Evolutionary conservation across 2,329 filamentous ascomycete species (phyloP).

Genomic region (Sphaerulina musiva): DNA sequence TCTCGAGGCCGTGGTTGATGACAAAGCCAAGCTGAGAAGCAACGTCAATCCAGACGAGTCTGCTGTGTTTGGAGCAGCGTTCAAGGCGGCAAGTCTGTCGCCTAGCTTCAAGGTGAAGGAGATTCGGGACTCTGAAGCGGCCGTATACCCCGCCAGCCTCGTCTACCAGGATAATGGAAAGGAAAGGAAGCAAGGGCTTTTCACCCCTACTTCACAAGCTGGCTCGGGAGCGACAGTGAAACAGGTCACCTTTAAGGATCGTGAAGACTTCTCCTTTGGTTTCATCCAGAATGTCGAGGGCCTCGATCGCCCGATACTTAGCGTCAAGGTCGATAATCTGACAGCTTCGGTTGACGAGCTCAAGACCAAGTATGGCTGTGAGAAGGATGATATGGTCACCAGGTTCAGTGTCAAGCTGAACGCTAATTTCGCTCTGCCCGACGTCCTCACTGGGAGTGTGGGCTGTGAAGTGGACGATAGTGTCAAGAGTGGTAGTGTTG

Average conservation of each 20-base stretch:
- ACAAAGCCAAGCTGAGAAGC: slow-evolving; percentile 71
- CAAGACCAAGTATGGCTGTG: slow-evolving; percentile 71
- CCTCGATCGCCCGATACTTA: slow-evolving; percentile 54
- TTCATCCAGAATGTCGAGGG: slow-evolving; percentile 67
- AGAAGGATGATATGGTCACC: slow-evolving; percentile 68
- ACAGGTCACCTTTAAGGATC: slow-evolving; percentile 75
- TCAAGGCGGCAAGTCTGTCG: slow-evolving; percentile 85
- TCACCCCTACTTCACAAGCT: slow-evolving; percentile 67
- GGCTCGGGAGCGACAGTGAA: slow-evolving; percentile 59
- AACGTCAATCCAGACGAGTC: slow-evolving; percentile 98
- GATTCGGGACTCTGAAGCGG: slow-evolving; percentile 73
- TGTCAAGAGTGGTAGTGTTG: slow-evolving; percentile 70
- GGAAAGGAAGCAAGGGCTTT: slow-evolving; percentile 72
- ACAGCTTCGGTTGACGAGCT: slow-evolving; percentile 74
- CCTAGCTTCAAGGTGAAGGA: slow-evolving; percentile 98
- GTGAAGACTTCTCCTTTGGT: slow-evolving; percentile 70
- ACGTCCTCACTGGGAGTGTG: slow-evolving; percentile 66
- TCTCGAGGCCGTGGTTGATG: slow-evolving; percentile 68
- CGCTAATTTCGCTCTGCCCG: slow-evolving; percentile 69
- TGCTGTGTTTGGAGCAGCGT: slow-evolving; percentile 90
- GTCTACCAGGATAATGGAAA: slow-evolving; percentile 63
- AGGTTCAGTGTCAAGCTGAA: slow-evolving; percentile 70
- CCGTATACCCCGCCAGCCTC: slow-evolving; percentile 66
- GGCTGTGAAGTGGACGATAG: slow-evolving; percentile 74
- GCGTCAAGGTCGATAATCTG: slow-evolving; percentile 73